These are phyloP conservation scores for Metschnikowia peoriensis DNA, from an alignment of 805 yeast species.

Conservation along the genomic window DNA sequence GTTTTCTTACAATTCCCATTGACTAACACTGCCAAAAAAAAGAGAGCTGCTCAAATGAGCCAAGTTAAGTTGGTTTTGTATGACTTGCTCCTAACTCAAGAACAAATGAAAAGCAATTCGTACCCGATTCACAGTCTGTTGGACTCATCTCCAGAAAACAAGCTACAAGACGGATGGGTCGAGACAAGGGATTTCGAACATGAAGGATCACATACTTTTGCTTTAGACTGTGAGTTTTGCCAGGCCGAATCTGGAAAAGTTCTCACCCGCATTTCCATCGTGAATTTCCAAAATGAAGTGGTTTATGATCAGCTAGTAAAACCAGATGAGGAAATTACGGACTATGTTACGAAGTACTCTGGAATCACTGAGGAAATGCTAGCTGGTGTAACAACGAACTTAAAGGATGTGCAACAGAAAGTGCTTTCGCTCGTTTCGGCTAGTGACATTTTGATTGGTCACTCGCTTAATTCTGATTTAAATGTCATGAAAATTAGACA, in stretches of 20 bases:
- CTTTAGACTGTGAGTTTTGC: conserved; percentile 95
- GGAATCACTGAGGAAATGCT: conserved; percentile 81
- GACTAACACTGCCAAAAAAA: conserved; percentile 53
- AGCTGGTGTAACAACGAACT: conserved; percentile 57
- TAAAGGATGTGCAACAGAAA: conserved; percentile 64
- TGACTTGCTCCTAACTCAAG: conserved; percentile 52
- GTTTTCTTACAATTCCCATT: conserved; percentile 58
- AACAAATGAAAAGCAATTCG: conserved; percentile 46
- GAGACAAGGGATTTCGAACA: conserved; percentile 54
- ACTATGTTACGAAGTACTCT: conserved; percentile 79
- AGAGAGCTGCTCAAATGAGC: conserved; percentile 32
- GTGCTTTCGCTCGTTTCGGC: conserved; percentile 48
- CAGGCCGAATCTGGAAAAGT: conserved; percentile 58
- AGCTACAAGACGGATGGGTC: conserved; percentile 42
- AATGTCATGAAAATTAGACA: conserved; percentile 70
- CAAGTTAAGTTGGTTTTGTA: conserved; percentile 40
- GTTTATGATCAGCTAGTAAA: conserved; percentile 73
- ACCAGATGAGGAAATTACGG: conserved; percentile 71
- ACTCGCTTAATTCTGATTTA: conserved; percentile 83
- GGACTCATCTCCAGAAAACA: conserved; percentile 10
- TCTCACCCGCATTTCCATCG: conserved; percentile 73
- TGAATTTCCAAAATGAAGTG: conserved; percentile 59
- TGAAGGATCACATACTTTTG: conserved; percentile 64
- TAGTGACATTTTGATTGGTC: conserved; percentile 77
- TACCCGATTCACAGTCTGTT: conserved; percentile 57